phyloP scores from a whole-genome alignment of 768 basidiomycete species.

The Austroboletus eburneus region DNA sequence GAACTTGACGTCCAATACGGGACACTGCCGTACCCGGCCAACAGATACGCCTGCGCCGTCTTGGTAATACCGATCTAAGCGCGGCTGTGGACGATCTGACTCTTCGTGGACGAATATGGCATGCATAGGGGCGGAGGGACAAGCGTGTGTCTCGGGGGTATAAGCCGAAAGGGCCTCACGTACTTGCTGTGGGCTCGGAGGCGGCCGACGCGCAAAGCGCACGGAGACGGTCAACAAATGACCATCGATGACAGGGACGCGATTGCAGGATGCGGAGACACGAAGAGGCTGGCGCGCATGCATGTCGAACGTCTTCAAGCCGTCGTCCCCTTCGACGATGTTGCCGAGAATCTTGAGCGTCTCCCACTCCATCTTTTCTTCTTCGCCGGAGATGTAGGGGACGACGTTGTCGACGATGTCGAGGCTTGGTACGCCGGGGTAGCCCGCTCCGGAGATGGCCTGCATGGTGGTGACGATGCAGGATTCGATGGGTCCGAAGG shows the following conservation, averaged over 20 bases:
- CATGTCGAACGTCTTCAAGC: slow-evolving; percentile 72
- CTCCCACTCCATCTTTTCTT: slow-evolving; percentile 99
- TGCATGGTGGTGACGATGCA: slow-evolving; percentile 95
- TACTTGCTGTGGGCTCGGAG: slow-evolving; percentile 85
- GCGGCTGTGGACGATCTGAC: slow-evolving; percentile 88
- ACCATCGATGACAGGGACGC: slow-evolving; percentile 94
- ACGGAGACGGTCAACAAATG: slow-evolving; percentile 90
- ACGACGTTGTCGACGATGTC: slow-evolving; percentile 97
- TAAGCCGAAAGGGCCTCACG: slow-evolving; percentile 73
- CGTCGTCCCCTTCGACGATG: slow-evolving; percentile 52
- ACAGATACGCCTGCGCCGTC: slow-evolving; percentile 89
- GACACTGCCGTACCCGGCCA: slow-evolving; percentile 85
- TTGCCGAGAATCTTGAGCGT: slow-evolving; percentile 95
- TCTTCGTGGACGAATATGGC: slow-evolving; percentile 92
- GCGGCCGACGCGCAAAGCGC: slow-evolving; percentile 71
- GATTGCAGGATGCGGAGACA: slow-evolving; percentile 89
- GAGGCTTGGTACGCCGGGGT: slow-evolving; percentile 85
- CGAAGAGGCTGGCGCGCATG: slow-evolving; percentile 77
- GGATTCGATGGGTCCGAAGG: slow-evolving; percentile 92
- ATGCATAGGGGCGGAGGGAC: slow-evolving; percentile 81
- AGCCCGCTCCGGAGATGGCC: slow-evolving; percentile 97
- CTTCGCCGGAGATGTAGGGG: slow-evolving; percentile 89
- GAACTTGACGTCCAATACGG: slow-evolving; percentile 94
- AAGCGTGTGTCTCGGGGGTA: slow-evolving; percentile 71
- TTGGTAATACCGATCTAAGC: slow-evolving; percentile 86